Conservation (phyloP, 768 basidiomycete species). For the Hemileccinum rubropunctum region DNA sequence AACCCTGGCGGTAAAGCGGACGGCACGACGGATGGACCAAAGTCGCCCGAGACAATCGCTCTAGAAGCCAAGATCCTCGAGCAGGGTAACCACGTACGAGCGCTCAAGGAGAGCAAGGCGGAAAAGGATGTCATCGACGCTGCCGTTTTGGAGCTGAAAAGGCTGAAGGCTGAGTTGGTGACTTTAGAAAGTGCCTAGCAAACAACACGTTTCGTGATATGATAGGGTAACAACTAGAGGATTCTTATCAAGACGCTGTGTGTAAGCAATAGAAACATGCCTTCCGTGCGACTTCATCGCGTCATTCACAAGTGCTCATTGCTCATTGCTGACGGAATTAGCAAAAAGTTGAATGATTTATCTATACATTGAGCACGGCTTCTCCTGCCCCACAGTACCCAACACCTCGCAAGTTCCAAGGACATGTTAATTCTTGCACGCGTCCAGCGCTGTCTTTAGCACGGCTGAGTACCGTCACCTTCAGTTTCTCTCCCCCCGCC, state of each 20-base stretch:
- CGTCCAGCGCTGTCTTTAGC: conserved; percentile 50
- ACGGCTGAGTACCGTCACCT: conserved; percentile 39
- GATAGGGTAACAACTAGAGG: no score
- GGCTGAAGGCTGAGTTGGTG: conserved; percentile 56
- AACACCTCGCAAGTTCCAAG: conserved; percentile 70
- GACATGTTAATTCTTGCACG: conserved; percentile 45
- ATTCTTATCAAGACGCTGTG: no score
- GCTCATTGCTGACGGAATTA: no score
- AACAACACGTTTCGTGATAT: no score
- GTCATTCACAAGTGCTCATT: no score
- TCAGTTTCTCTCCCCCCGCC: conserved; percentile 9
- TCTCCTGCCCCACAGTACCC: conserved; percentile 38
- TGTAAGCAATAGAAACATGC: no score
- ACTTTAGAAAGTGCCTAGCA: conserved; percentile 12
- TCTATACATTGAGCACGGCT: conserved; percentile 6
- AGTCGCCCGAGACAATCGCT: conserved; percentile 68
- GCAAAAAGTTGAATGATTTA: no score
- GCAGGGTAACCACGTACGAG: conserved; percentile 73
- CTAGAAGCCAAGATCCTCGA: conserved; percentile 72
- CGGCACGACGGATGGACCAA: conserved; percentile 47
- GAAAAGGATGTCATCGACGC: conserved; percentile 43
- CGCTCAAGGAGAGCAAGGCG: conserved; percentile 51
- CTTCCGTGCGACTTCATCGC: no score
- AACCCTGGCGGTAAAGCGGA: conserved; percentile 47
- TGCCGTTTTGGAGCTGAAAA: conserved; percentile 64